A percentile compares a stretch with the other conserved stretches of the same genome.
These are phyloP conservation scores for Exophiala xenobiotica DNA, from an alignment of 2,329 filamentous ascomycete genomes.

Conservation along the genomic window DNA sequence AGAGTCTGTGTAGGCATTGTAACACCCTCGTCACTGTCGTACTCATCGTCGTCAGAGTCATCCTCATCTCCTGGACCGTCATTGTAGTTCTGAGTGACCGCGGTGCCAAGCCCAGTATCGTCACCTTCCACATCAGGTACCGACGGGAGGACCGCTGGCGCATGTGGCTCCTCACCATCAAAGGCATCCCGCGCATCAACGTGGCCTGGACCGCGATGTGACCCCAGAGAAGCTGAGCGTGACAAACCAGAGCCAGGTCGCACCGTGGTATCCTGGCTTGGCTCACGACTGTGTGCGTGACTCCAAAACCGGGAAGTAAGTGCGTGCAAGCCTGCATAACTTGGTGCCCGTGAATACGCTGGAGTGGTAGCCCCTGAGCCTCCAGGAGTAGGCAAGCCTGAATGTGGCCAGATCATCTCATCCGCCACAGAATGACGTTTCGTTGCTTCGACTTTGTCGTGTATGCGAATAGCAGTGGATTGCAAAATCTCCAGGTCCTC, in stretches of 20 bases:
- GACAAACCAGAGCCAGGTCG: conserved; percentile 37
- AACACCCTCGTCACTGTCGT: conserved; percentile 19
- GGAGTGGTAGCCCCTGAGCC: conserved; percentile 28
- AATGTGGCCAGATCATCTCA: conserved; percentile 10
- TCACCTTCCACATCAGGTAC: conserved; percentile 32
- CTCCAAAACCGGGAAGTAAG: conserved; percentile 41
- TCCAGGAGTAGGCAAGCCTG: conserved; percentile 13
- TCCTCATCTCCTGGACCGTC: conserved; percentile 42
- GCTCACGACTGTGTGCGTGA: conserved; percentile 41
- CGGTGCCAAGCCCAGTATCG: conserved; percentile 32
- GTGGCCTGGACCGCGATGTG: conserved; percentile 43
- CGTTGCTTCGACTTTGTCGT: conserved; percentile 45
- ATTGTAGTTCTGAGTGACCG: conserved; percentile 36
- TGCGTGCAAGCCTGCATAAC: conserved; percentile 34
- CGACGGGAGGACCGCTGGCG: conserved; percentile 27
- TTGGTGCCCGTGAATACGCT: conserved; percentile 35
- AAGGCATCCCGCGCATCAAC: conserved; percentile 32
- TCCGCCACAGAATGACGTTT: conserved; percentile 25
- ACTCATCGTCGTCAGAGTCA: conserved; percentile 23
- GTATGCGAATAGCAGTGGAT: conserved; percentile 58
- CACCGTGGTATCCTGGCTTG: conserved; percentile 34
- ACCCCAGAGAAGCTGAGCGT: conserved; percentile 41
- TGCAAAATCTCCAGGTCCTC: conserved; percentile 64
- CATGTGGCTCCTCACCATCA: conserved; percentile 22
- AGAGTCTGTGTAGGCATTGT: conserved; percentile 16